Base-by-base conservation (phyloP, 441 rosid species). In the Adansonia rubrostipa region DNA sequence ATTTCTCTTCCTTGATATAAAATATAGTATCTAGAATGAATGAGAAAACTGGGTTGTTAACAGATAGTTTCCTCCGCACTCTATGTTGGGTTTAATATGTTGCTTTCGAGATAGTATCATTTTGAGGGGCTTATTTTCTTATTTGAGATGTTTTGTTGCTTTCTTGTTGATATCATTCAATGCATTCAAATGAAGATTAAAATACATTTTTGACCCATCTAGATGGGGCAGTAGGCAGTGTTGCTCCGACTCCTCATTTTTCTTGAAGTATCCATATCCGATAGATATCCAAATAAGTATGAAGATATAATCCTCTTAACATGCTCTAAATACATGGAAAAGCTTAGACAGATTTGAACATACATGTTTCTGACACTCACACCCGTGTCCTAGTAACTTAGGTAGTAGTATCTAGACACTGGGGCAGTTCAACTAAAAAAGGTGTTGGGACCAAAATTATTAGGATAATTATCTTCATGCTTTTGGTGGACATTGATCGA, bases 401-500 rank as follows among this genome's bases (percentile, higher is more conserved):
- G 36, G n/a, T 5, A 4, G 56, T 13, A 51, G 56, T 1, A 13
- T 13, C n/a, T 13, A 13, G n/a, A 51, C 56, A 13, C 15, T 9
- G 5, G 56, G 56, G n/a, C 56, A 13, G 14, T 51, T 51, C 6
- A 51, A 51, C 56, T 51, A 13, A 2, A 51, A 51, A 13, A 0
- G 10, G 1, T 51, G n/a, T 13, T 51, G n/a, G 56, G 56, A 51
- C 14, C 56, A 13, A 13, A 51, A 4, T 51, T 28, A 62, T 1
- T 22, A 9, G 36, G 19, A 9, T 20, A 9, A 60, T 60, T 40
- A 62, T 28, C 9, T 62, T 3, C 17, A 13, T 11, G 1, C 67
- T 24, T 62, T 62, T 62, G 44, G 8, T 24, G 67, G 67, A 28
- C 67, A 62, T 62, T 62, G 67, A 62, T 62, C 13, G 44, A 28